These are phyloP conservation scores for Lentinus brumalis DNA, from an alignment of 768 basidiomycete genomes.

Conservation along the genomic window DNA sequence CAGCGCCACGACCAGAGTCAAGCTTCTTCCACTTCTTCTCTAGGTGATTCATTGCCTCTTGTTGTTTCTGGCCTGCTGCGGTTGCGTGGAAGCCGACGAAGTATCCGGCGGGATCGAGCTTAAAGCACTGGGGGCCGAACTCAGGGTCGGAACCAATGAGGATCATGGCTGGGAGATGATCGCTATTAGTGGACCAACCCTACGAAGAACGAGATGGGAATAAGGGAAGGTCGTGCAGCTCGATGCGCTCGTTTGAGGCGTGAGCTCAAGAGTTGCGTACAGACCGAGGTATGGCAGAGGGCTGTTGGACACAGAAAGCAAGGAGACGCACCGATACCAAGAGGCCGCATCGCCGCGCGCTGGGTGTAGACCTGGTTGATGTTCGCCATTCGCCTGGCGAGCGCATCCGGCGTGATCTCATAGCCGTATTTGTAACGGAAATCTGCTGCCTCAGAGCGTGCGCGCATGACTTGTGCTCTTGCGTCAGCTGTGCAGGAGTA, in stretches of 20 bases:
- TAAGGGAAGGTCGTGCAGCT: neutral
- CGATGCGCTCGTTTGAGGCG: too few relatives aligned
- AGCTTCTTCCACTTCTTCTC: constrained; percentile 99
- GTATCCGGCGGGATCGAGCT: constrained; percentile 97
- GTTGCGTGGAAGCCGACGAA: constrained; percentile 99
- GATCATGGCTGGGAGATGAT: constrained; percentile 74
- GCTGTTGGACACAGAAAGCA: too few relatives aligned
- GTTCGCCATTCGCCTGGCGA: constrained; percentile 92
- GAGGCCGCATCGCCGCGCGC: constrained; percentile 92
- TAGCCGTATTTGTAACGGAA: constrained; percentile 98
- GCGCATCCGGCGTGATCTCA: constrained; percentile 96
- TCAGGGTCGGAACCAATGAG: constrained; percentile 91
- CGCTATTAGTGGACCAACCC: neutral
- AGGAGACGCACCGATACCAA: constrained; percentile 80
- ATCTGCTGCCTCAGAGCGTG: constrained; percentile 85
- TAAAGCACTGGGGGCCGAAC: constrained; percentile 95
- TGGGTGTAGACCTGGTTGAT: constrained; percentile 99
- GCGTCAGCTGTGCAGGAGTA: constrained; percentile 71
- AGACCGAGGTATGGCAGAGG: neutral
- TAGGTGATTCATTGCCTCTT: constrained; percentile 97
- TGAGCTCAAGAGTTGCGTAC: neutral
- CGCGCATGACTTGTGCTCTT: constrained; percentile 82
- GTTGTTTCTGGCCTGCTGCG: constrained; percentile 94
- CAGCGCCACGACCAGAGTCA: constrained; percentile 73
- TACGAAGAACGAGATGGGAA: neutral